These are phyloP conservation scores for Lachancea quebecensis DNA, from an alignment of 805 yeast genomes.

Conservation along the genomic window DNA sequence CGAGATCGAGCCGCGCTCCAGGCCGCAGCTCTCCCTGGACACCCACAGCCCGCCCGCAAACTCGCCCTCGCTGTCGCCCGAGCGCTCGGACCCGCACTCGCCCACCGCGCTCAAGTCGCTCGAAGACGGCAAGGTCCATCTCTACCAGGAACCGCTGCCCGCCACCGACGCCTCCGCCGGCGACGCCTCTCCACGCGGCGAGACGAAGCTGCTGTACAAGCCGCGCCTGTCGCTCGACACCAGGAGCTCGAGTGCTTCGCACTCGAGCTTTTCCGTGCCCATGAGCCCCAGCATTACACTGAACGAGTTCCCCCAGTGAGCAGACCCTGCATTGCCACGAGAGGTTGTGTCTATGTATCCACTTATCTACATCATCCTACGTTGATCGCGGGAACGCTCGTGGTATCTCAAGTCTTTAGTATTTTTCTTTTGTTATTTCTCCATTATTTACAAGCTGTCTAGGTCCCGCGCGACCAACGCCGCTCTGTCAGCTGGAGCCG, in stretches of 20 bases:
- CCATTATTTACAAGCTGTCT: slow-evolving; percentile 1
- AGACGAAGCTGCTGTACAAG: slow-evolving; percentile 8
- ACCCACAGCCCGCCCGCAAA: slow-evolving; percentile 9
- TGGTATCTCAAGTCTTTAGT: too few species aligned
- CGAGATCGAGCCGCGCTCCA: slow-evolving; percentile 4
- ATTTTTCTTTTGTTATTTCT: too few species aligned
- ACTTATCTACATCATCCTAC: too few species aligned
- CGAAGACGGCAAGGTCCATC: slow-evolving; percentile 19
- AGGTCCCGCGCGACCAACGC: background rate
- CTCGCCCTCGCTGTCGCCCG: slow-evolving; percentile 28
- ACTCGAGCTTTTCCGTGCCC: slow-evolving; percentile 4
- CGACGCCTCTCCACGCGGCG: slow-evolving; percentile 1
- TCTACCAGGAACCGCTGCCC: slow-evolving; percentile 30
- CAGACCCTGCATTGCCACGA: slow-evolving; percentile 10
- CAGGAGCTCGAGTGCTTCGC: background rate
- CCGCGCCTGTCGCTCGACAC: slow-evolving; percentile 4
- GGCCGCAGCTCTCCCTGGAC: slow-evolving; percentile 24
- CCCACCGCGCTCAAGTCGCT: slow-evolving; percentile 28
- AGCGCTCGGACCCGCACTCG: slow-evolving; percentile 18
- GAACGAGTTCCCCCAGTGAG: slow-evolving; percentile 15
- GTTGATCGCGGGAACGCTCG: too few species aligned
- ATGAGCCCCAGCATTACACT: slow-evolving; percentile 20
- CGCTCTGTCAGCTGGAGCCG: background rate
- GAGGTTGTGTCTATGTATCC: too few species aligned
- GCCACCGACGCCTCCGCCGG: slow-evolving; percentile 1